Evolutionary conservation across 352 stramenopile species (phyloP), one percentile per base, ranked within the genome.

Genomic region (Globisporangium paddicum): DNA sequence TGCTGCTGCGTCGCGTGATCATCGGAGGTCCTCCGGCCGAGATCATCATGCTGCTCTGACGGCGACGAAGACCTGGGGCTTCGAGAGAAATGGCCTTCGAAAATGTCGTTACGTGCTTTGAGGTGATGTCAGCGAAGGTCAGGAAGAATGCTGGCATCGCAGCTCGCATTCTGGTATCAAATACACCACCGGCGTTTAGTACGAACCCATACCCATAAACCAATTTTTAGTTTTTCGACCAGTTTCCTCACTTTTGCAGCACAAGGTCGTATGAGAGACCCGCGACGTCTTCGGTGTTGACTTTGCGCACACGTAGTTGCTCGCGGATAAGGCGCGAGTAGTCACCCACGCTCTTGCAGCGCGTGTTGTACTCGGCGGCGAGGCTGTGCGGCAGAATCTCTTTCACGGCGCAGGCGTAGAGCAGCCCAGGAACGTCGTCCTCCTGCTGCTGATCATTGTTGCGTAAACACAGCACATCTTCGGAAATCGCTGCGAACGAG

Each of bases 311-410:
- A 6, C 64, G 60, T 19, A 75, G 63, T 18, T 71, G 59, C 11
- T 67, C 62, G 26, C 63, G 49, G 32, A 91, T 71, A 11, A 91
- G 60, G 5, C 69, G 68, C 13, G 70, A 76, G 53, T 81, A 80
- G 60, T 86, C 78, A 5, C 77, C 75, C 16, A 61, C 50, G 10
- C 61, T 59, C 9, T 55, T 60, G 52, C 75, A 82, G 7, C 64
- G 71, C 9, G 67, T 64, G 50, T 91, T 91, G 67, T 91, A 74
- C n/a, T 78, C 66, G 30, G 68, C 67, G 18, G 68, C 73, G n/a
- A 81, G 69, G 23, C 78, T 66, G 6, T 53, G 56, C 2, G 63
- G 63, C 34, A 68, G 55, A 21, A 90, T 67, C 32, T 77, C 62
- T 18, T 64, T 60, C 18, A 90, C 73, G 10, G 66, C 46, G 55